Evolutionary conservation across 805 yeast genomes (phyloP).

Genomic region (Ascoidea rubescens): DNA sequence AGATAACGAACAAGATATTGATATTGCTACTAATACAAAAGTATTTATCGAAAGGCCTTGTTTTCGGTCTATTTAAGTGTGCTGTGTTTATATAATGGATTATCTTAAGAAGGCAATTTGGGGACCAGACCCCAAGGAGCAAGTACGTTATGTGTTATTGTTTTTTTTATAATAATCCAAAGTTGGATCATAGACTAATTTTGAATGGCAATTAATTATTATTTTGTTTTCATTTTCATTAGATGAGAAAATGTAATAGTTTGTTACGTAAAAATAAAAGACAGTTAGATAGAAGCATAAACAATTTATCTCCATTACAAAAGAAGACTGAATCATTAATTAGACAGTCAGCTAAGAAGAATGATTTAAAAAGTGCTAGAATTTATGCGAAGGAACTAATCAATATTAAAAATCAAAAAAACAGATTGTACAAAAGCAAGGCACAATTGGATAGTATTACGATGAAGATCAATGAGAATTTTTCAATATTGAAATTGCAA

Average conservation of each 20-base stretch:
- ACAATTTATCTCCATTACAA: slow-evolving; percentile 53
- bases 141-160: slow-evolving; percentile 24
- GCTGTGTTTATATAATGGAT: slow-evolving; percentile 38
- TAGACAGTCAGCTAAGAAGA: slow-evolving; percentile 58
- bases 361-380: slow-evolving; percentile 63
- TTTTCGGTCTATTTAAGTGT: no score
- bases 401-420: slow-evolving; percentile 57
- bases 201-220: slow-evolving; percentile 1
- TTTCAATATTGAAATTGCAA: slow-evolving; percentile 70
- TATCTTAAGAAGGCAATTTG: slow-evolving; percentile 74
- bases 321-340: slow-evolving; percentile 69
- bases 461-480: slow-evolving; percentile 85
- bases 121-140: slow-evolving; percentile 96
- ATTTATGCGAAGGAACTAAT: slow-evolving; percentile 74
- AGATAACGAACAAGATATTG: no score
- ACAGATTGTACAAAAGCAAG: slow-evolving; percentile 61
- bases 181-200: not conserved
- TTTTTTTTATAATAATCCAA: not conserved
- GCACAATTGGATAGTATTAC: slow-evolving; percentile 79
- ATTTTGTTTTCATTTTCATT: not conserved
- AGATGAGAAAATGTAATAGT: slow-evolving; percentile 63
- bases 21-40: no score
- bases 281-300: slow-evolving; percentile 52
- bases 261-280: slow-evolving; percentile 75
- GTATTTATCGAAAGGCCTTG: no score